Conservation (phyloP, 176 grass and related monocot genomes). For the Aegilops tauschii region DNA sequence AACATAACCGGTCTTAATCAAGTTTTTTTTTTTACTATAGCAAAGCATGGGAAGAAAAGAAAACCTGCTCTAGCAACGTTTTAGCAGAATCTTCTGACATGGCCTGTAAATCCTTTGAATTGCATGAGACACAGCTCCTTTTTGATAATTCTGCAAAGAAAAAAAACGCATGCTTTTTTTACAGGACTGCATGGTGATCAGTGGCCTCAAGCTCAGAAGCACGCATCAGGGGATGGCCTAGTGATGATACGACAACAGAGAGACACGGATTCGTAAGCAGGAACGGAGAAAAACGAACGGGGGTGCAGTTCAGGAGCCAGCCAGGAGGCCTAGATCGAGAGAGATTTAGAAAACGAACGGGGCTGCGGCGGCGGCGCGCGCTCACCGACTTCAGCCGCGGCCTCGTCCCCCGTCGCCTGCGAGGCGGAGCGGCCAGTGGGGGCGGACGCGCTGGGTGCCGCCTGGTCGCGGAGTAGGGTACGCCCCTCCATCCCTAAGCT, state of each 20-base stretch:
- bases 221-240: not conserved
- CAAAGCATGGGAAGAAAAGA: not conserved
- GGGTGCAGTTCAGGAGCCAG: too few species aligned
- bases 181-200: not conserved
- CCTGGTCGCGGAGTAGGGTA: too few species aligned
- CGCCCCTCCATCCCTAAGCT: too few species aligned
- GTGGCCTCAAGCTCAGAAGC: not conserved
- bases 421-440: not conserved
- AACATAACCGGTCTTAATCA: not conserved
- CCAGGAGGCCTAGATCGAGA: too few species aligned
- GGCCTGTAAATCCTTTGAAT: slow-evolving; percentile 60
- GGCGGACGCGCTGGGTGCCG: too few species aligned
- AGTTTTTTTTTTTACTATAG: not conserved
- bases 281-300: too few species aligned
- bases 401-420: too few species aligned
- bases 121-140: slow-evolving; percentile 81
- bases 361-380: too few species aligned
- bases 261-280: not conserved
- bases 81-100: slow-evolving; percentile 87
- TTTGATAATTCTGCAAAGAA: slow-evolving; percentile 45
- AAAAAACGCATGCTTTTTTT: not conserved
- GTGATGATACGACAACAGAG: not conserved
- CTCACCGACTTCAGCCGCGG: too few species aligned
- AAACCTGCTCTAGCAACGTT: slow-evolving; percentile 61
- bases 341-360: too few species aligned